These are phyloP conservation scores for Argentina anserina DNA, from an alignment of 306 rosid species.

Conservation along the genomic window DNA sequence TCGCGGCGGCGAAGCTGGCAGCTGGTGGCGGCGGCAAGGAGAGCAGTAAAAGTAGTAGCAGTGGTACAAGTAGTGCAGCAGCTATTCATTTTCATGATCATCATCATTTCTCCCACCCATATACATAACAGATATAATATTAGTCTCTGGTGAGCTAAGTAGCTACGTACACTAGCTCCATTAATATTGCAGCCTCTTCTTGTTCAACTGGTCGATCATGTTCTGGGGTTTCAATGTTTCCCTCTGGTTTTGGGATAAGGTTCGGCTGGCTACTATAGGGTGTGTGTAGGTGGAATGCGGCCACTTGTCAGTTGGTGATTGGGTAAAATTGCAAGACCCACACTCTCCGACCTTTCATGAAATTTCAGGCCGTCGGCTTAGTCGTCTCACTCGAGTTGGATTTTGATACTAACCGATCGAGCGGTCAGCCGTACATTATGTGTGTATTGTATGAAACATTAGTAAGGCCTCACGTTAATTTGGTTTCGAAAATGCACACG, in stretches of 20 bases:
- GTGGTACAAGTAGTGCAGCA: background rate
- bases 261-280: background rate
- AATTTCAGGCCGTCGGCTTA: background rate
- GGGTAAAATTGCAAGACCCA: background rate
- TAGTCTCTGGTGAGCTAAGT: background rate
- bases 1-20: background rate
- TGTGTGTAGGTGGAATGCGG: background rate
- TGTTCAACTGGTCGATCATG: background rate
- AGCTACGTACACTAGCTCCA: background rate
- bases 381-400: too few species aligned
- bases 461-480: background rate
- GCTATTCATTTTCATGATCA: background rate
- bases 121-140: background rate
- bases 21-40: background rate
- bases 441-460: background rate
- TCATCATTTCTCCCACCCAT: background rate
- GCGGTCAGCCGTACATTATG: too few species aligned
- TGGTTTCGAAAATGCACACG: background rate
- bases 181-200: background rate
- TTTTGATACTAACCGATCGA: too few species aligned
- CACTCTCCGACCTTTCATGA: background rate
- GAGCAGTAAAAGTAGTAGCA: conserved; percentile 10
- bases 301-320: conserved; percentile 1
- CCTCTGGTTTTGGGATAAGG: conserved; percentile 8
- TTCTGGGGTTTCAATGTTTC: background rate